Conservation (phyloP, 106 monocot species). For the Apostasia ramifera region DNA sequence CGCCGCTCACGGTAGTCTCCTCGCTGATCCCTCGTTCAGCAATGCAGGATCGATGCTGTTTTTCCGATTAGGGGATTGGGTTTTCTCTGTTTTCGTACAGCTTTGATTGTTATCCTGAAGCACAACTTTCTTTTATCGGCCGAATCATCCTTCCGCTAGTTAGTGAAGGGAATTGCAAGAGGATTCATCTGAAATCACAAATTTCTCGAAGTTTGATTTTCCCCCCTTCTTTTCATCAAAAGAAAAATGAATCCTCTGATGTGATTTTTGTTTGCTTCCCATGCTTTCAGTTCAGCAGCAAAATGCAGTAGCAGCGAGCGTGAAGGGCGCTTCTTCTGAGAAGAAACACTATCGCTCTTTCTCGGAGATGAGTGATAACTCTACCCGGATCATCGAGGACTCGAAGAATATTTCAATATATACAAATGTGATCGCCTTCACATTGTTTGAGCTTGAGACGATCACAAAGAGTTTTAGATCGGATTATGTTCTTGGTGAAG, state of each 20-base stretch:
- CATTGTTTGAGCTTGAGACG: constrained; percentile 91
- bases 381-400: constrained; percentile 57
- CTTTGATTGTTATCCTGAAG: too few relatives aligned
- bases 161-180: too few relatives aligned
- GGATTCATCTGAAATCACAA: background rate
- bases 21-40: background rate
- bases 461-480: constrained; percentile 92
- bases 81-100: too few relatives aligned
- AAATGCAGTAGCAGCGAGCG: constrained; percentile 31
- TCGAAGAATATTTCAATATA: constrained; percentile 84
- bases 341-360: constrained; percentile 66
- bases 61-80: background rate
- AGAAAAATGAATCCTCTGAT: background rate
- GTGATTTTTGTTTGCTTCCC: background rate
- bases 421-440: constrained; percentile 85
- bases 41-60: background rate
- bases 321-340: constrained; percentile 41
- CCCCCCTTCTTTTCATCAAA: too few relatives aligned
- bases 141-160: too few relatives aligned
- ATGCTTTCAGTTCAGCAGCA: constrained; percentile 65
- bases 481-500: constrained; percentile 94
- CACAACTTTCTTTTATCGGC: too few relatives aligned
- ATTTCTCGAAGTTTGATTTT: background rate
- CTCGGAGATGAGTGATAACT: constrained; percentile 64
- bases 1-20: constrained; percentile 48